Base-by-base conservation (phyloP, 2,329 filamentous ascomycete genomes). In the Diplocarpon rosae region DNA sequence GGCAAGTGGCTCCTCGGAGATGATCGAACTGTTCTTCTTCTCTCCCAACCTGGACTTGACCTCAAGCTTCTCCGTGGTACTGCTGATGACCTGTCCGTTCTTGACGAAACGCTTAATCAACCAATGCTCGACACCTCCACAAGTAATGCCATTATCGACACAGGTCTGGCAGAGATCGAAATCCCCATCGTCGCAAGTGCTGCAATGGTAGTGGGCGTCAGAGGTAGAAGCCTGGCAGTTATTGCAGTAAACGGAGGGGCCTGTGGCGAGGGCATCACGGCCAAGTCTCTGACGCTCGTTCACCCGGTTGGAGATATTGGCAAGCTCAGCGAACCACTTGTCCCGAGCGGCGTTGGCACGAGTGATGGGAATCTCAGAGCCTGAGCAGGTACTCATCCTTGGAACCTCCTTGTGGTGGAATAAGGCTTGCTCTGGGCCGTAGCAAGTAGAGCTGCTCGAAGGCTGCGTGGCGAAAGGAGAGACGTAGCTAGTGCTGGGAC, bases 201-300 rank as follows among this genome's bases (percentile, higher is more conserved):
- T 85, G 71, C 93, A 98, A 67, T 98, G 92, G 65, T 85, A 98
- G 66, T 98, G 90, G 41, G 79, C 76, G 56, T 87, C 80, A 24
- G 82, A 76, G 58, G 95, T 87, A 34, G 80, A 76, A 49, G 70
- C 71, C 54, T 87, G 83, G 65, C 92, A 98, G 62, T 78, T 75
- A 68, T 98, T 96, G 76, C 92, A 98, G 70, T 85, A 94, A 36
- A 98, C 88, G 11, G 85, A 84, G 65, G 40, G 32, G 39, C 7
- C 15, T n/a, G 30, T 3, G 30, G 28, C 32, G 31, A 42, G 29
- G 27, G 41, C 43, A 27, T 31, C 46, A 33, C 47, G 43, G 31
- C 51, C 38, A 14, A 40, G 39, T 13, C 44, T 42, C 33, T 52
- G 52, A 33, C 55, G 58, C 32, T 59, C 59, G 20, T 51, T 52